Evolutionary conservation across 1,139 yeast genomes (phyloP).

Genomic region (Pichia sp.): DNA sequence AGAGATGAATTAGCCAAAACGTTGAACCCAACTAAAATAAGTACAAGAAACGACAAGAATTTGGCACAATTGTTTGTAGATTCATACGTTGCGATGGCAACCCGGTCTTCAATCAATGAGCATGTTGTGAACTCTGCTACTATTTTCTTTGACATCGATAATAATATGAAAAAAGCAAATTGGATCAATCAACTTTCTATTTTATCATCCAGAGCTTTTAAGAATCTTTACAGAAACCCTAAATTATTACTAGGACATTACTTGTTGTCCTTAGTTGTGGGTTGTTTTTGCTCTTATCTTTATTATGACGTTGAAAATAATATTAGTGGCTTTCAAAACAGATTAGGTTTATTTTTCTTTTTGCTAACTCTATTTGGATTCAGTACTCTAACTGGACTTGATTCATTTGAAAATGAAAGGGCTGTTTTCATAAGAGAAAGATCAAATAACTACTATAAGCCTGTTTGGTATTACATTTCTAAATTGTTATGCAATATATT

Average conservation of each 20-base stretch:
- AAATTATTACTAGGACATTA: slow-evolving; percentile 77
- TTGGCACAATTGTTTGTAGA: slow-evolving; percentile 22
- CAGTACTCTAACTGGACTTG: slow-evolving; percentile 83
- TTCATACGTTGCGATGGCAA: slow-evolving; percentile 24
- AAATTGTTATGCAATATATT: slow-evolving; percentile 83
- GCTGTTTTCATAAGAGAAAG: slow-evolving; percentile 86
- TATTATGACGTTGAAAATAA: slow-evolving; percentile 80
- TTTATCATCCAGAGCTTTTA: slow-evolving; percentile 79
- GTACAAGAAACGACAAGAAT: slow-evolving; percentile 13
- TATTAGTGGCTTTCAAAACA: slow-evolving; percentile 91
- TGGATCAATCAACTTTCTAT: slow-evolving; percentile 58
- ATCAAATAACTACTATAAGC: slow-evolving; percentile 87
- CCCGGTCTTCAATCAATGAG: slow-evolving; percentile 29
- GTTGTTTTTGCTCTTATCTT: slow-evolving; percentile 75
- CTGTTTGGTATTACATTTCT: slow-evolving; percentile 75
- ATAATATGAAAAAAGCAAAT: slow-evolving; percentile 42
- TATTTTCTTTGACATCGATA: slow-evolving; percentile 32
- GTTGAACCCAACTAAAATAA: slow-evolving; percentile 10
- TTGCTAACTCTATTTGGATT: slow-evolving; percentile 87
- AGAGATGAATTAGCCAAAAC: slow-evolving; percentile 52
- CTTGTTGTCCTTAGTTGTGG: slow-evolving; percentile 65
- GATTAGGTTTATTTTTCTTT: slow-evolving; percentile 88
- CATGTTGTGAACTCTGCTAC: slow-evolving; percentile 12
- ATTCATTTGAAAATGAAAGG: slow-evolving; percentile 81
- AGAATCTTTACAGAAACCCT: slow-evolving; percentile 88